Evolutionary conservation across 106 monocot species (phyloP).

Genomic region (Allium cepa): DNA sequence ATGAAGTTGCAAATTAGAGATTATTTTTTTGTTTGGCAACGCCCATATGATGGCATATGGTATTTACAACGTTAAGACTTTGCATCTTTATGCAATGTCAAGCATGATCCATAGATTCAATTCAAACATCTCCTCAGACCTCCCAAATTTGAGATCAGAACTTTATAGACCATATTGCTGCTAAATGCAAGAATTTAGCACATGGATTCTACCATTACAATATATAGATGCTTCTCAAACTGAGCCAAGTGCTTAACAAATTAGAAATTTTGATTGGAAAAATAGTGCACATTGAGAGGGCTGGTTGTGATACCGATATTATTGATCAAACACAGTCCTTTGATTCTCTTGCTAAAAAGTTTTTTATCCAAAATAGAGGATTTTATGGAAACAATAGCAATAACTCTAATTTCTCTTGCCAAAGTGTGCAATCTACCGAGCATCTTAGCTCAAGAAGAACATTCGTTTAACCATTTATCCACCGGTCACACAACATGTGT

Average conservation of each 20-base stretch:
- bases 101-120: no score
- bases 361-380: no score
- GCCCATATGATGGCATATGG: no score
- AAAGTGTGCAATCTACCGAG: conserved; percentile 58
- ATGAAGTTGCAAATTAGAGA: no score
- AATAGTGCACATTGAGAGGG: conserved; percentile 11
- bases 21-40: no score
- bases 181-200: conserved; percentile 1
- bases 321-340: conserved; percentile 32
- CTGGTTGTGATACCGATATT: conserved; percentile 27
- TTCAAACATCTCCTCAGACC: no score
- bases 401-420: no score
- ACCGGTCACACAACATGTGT: conserved; percentile 77
- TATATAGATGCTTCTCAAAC: conserved; percentile 60
- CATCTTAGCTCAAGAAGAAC: conserved; percentile 65
- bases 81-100: no score
- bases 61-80: no score
- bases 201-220: conserved; percentile 11
- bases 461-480: conserved; percentile 63
- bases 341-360: conserved; percentile 50
- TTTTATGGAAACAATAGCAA: no score
- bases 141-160: no score
- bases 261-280: conserved; percentile 47
- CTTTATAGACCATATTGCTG: background rate
- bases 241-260: conserved; percentile 31